phyloP scores from a whole-genome alignment of 306 rosid genomes.

The Acmispon strigosus region DNA sequence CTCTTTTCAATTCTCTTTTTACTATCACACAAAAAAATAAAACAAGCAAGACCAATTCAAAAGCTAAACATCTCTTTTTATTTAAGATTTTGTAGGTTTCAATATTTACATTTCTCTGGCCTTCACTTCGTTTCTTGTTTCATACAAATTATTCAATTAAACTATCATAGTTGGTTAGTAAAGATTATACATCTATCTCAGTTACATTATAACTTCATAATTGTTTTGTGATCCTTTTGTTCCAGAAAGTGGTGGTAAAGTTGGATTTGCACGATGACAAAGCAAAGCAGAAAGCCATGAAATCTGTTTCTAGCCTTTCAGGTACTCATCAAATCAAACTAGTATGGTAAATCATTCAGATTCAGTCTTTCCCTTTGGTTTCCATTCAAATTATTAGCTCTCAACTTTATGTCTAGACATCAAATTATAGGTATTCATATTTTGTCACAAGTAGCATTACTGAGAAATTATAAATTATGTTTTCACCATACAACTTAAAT shows the following conservation, averaged over 20 bases:
- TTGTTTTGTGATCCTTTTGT: neutral
- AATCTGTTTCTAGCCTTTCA: conserved; percentile 45
- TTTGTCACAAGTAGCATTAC: neutral
- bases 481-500: no score
- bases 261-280: conserved; percentile 63
- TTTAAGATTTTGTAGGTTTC: neutral
- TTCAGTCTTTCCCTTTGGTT: neutral
- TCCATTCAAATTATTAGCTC: neutral
- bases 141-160: neutral
- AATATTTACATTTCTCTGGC: neutral
- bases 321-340: conserved; percentile 29
- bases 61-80: neutral
- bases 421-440: neutral
- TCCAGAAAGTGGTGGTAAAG: conserved; percentile 76
- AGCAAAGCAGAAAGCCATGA: conserved; percentile 73
- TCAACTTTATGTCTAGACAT: neutral
- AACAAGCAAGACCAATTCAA: neutral
- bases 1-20: neutral
- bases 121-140: neutral
- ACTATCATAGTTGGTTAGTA: neutral
- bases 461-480: no score
- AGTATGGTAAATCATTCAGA: neutral
- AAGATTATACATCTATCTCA: neutral
- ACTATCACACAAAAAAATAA: neutral
- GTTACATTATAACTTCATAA: neutral